Conservation (phyloP, 2,329 filamentous ascomycete species). For the Amesomyces nigricolor region DNA sequence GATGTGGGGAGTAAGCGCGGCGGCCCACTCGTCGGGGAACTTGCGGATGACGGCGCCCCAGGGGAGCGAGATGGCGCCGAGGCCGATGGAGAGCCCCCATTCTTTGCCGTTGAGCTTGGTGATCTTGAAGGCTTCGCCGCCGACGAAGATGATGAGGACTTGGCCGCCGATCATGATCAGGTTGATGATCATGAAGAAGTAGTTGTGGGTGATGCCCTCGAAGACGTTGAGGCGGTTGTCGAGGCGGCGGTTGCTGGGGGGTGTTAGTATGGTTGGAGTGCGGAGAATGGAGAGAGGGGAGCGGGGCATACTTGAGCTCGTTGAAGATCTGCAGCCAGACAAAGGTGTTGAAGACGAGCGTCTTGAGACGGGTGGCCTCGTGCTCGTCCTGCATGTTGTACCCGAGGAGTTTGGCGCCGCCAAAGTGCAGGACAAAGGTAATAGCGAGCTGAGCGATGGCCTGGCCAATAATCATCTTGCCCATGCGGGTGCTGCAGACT, state of each 20-base stretch:
- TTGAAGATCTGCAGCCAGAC: conserved; percentile 90
- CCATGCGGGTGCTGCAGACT: conserved; percentile 55
- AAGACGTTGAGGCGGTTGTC: conserved; percentile 88
- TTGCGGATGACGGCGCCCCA: conserved; percentile 66
- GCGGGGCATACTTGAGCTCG: conserved; percentile 57
- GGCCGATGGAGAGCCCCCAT: conserved; percentile 77
- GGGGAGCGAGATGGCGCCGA: conserved; percentile 70
- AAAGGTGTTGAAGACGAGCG: conserved; percentile 76
- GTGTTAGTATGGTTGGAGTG: conserved; percentile 22
- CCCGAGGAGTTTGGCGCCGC: conserved; percentile 53
- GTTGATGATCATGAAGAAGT: conserved; percentile 78
- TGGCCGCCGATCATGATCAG: conserved; percentile 78
- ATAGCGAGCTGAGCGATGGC: conserved; percentile 69
- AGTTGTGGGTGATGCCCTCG: conserved; percentile 71
- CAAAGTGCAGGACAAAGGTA: conserved; percentile 63
- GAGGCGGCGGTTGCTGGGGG: conserved; percentile 63
- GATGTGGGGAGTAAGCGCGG: conserved; percentile 18
- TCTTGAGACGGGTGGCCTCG: conserved; percentile 51
- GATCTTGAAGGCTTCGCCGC: conserved; percentile 69
- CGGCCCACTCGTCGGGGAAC: conserved; percentile 58
- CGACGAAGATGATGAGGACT: conserved; percentile 77
- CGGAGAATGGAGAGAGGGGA: neutral
- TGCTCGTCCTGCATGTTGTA: conserved; percentile 43
- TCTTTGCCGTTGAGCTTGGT: conserved; percentile 57
- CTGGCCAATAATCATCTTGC: conserved; percentile 86